A percentile compares a stretch with the other conserved stretches of the same genome.
Evolutionary conservation across 2,329 filamentous ascomycete genomes (phyloP).

Genomic region (Dothiorella sarmentorum): DNA sequence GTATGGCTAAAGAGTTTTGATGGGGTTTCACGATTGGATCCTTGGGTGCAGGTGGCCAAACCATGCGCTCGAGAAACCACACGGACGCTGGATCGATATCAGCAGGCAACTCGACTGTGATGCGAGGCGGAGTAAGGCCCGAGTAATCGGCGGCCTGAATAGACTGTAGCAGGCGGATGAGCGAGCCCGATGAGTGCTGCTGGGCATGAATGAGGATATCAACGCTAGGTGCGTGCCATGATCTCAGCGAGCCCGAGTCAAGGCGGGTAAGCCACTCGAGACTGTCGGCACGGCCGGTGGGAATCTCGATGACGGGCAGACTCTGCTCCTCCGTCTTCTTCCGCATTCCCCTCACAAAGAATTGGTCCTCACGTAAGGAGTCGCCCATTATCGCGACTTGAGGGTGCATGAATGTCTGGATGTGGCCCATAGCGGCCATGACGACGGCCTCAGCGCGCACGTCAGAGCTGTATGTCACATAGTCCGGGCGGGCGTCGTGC

Average conservation of each 20-base stretch:
- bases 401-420: slow-evolving; percentile 71
- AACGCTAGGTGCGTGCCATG: slow-evolving; percentile 73
- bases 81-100: slow-evolving; percentile 65
- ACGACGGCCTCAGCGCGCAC: slow-evolving; percentile 64
- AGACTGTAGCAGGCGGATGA: slow-evolving; percentile 74
- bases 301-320: slow-evolving; percentile 72
- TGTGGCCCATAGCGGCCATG: slow-evolving; percentile 64
- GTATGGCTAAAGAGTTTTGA: slow-evolving; percentile 55
- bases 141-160: slow-evolving; percentile 73
- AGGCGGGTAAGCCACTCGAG: slow-evolving; percentile 76
- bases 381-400: slow-evolving; percentile 73
- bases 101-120: slow-evolving; percentile 81
- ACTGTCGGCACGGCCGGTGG: slow-evolving; percentile 58
- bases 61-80: slow-evolving; percentile 61
- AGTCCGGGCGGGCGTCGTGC: slow-evolving; percentile 76
- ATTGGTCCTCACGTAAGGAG: slow-evolving; percentile 61
- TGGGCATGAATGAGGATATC: slow-evolving; percentile 82
- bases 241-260: slow-evolving; percentile 67
- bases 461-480: slow-evolving; percentile 65
- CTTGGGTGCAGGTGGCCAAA: slow-evolving; percentile 45
- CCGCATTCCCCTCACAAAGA: slow-evolving; percentile 61
- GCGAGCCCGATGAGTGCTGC: slow-evolving; percentile 65
- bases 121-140: slow-evolving; percentile 63
- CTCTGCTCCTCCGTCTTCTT: slow-evolving; percentile 51
- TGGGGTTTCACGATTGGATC: slow-evolving; percentile 36